Percentiles rank a stretch among this genome's conserved stretches.
phyloP scores from a whole-genome alignment of 768 basidiomycete genomes.

The Macrolepiota dolichaula region DNA sequence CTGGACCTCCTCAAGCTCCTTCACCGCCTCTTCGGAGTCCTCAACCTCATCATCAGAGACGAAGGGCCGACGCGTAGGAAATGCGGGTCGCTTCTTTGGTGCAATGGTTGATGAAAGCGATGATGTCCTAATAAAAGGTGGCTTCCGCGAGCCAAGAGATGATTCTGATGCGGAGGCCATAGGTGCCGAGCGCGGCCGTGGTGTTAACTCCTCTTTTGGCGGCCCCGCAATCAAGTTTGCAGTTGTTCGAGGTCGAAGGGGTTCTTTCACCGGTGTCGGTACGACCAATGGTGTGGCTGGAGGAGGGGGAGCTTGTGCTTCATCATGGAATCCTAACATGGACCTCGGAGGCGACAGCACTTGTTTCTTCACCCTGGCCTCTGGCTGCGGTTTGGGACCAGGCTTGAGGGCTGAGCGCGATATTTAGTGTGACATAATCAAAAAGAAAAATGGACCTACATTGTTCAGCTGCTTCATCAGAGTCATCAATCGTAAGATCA shows the following conservation, averaged over 20 bases:
- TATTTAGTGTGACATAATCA: not conserved
- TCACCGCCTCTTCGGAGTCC: not conserved
- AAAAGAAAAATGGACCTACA: not conserved
- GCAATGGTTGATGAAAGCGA: not conserved
- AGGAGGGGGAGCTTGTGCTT: not conserved
- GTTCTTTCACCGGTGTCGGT: not conserved
- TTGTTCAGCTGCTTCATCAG: not conserved
- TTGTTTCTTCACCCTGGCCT: not conserved
- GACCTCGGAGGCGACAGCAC: not conserved
- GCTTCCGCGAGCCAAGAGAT: not conserved
- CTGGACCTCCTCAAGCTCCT: constrained; percentile 1
- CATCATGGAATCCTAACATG: not conserved
- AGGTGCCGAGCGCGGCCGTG: constrained; percentile 1
- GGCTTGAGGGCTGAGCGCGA: not conserved
- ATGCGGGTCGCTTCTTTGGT: not conserved
- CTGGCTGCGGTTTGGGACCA: not conserved
- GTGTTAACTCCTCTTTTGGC: not conserved
- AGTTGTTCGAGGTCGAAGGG: not conserved
- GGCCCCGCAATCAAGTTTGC: not conserved
- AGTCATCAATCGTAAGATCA: constrained; percentile 6
- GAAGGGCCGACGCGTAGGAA: not conserved
- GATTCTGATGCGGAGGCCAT: not conserved
- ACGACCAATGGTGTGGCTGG: not conserved
- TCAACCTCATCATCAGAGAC: not conserved
- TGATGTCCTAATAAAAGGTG: not conserved